A percentile compares a stretch with the other conserved stretches of the same genome.
These are phyloP conservation scores for Vitis amurensis DNA, from an alignment of 164 flowering plant genomes.

Conservation along the genomic window DNA sequence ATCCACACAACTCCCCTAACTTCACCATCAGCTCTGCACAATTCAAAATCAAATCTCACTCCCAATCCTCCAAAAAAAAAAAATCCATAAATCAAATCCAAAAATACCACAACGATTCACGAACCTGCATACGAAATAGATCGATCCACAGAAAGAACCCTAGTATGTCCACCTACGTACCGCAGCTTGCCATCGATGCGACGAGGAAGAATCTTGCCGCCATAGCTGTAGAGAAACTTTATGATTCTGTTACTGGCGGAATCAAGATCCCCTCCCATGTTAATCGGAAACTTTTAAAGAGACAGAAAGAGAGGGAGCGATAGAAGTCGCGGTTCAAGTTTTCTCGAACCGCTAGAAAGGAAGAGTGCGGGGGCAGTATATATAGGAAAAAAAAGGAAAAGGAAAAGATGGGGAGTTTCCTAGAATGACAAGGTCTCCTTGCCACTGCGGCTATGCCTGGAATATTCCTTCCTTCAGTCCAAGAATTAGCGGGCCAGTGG, in stretches of 20 bases:
- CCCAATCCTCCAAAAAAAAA: not conserved
- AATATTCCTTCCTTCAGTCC: too few relatives aligned
- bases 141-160: conserved; percentile 57
- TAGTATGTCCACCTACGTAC: conserved; percentile 60
- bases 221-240: conserved; percentile 67
- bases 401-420: too few relatives aligned
- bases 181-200: conserved; percentile 52
- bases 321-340: not conserved
- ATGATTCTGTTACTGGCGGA: conserved; percentile 11
- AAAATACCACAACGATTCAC: not conserved
- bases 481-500: too few relatives aligned
- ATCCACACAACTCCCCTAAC: conserved; percentile 49
- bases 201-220: conserved; percentile 56
- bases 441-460: too few relatives aligned
- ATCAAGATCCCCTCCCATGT: conserved; percentile 7
- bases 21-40: conserved; percentile 56
- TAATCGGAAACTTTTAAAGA: not conserved
- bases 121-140: conserved; percentile 50
- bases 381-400: too few relatives aligned
- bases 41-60: not conserved
- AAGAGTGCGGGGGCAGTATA: too few relatives aligned
- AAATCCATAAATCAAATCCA: not conserved
- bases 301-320: conserved; percentile 9
- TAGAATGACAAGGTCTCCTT: too few relatives aligned
- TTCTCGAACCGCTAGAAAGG: too few relatives aligned